Evolutionary conservation across 2,329 filamentous ascomycete genomes (phyloP).

Genomic region (Domatiomyces globalis): DNA sequence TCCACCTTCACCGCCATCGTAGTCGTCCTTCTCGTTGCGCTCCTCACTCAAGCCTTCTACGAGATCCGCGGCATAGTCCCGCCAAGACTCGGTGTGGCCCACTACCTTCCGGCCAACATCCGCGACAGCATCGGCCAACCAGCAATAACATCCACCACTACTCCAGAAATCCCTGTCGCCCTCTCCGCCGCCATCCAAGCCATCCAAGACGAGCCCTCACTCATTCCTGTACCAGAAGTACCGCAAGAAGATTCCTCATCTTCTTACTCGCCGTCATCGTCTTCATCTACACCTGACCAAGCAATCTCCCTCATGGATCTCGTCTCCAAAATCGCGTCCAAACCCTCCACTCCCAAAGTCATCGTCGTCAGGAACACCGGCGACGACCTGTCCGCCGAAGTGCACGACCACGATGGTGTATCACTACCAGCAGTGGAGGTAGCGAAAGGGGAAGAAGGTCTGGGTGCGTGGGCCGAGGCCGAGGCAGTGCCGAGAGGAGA

Average conservation of each 20-base stretch:
- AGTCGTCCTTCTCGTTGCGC: constrained; percentile 48
- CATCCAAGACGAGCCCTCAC: constrained; percentile 2
- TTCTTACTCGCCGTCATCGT: background rate
- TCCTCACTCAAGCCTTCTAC: constrained; percentile 45
- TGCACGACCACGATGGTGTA: constrained; percentile 17
- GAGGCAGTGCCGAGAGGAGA: constrained; percentile 3
- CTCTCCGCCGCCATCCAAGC: constrained; percentile 3
- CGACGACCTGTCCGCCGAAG: constrained; percentile 27
- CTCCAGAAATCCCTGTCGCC: constrained; percentile 1
- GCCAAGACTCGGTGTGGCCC: constrained; percentile 42
- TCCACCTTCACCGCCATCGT: constrained; percentile 45
- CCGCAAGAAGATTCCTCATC: background rate
- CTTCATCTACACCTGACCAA: constrained; percentile 6
- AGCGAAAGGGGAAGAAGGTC: background rate
- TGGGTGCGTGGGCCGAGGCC: background rate
- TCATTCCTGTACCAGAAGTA: constrained; percentile 5
- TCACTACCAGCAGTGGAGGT: background rate
- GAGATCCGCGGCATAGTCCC: constrained; percentile 47
- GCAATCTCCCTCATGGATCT: constrained; percentile 2
- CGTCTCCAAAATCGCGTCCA: constrained; percentile 6
- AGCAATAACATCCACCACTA: constrained; percentile 4
- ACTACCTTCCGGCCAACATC: constrained; percentile 39
- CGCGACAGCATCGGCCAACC: constrained; percentile 25
- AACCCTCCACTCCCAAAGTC: constrained; percentile 15
- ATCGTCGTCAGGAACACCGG: constrained; percentile 20